Evolutionary conservation across 2,329 filamentous ascomycete species (phyloP).

Genomic region (Penicillium frequentans): DNA sequence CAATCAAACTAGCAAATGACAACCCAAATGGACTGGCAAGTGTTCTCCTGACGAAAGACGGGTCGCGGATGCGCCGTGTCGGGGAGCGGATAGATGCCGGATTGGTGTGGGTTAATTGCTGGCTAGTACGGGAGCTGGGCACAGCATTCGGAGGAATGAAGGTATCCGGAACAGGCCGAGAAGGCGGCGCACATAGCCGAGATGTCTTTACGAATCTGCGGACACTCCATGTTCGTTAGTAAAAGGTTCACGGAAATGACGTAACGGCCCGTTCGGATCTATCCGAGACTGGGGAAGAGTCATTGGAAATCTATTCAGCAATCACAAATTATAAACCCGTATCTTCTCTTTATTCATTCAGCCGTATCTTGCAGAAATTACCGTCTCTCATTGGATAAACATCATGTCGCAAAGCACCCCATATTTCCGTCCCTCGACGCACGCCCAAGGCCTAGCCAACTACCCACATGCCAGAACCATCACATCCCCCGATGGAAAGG

Average conservation of each 20-base stretch:
- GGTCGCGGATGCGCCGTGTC: constrained; percentile 58
- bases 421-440: constrained; percentile 32
- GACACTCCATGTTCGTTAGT: constrained; percentile 15
- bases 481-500: constrained; percentile 30
- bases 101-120: constrained; percentile 43
- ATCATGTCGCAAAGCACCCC: constrained; percentile 32
- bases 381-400: background rate
- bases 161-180: constrained; percentile 15
- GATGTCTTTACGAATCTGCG: constrained; percentile 21
- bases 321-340: background rate
- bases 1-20: constrained; percentile 49
- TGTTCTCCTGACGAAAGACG: constrained; percentile 61
- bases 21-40: constrained; percentile 60
- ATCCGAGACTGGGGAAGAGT: background rate
- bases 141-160: constrained; percentile 26
- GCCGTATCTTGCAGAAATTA: background rate
- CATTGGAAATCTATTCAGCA: background rate
- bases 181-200: constrained; percentile 18
- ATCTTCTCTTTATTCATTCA: background rate
- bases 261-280: background rate
- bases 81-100: constrained; percentile 61
- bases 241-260: background rate
- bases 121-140: constrained; percentile 17
- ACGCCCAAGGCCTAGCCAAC: constrained; percentile 30
- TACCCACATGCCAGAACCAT: constrained; percentile 41